Percentiles rank a stretch among this genome's conserved stretches.
These are phyloP conservation scores for Aspergillus niger DNA, from an alignment of 2,329 filamentous ascomycete species.

Conservation along the genomic window DNA sequence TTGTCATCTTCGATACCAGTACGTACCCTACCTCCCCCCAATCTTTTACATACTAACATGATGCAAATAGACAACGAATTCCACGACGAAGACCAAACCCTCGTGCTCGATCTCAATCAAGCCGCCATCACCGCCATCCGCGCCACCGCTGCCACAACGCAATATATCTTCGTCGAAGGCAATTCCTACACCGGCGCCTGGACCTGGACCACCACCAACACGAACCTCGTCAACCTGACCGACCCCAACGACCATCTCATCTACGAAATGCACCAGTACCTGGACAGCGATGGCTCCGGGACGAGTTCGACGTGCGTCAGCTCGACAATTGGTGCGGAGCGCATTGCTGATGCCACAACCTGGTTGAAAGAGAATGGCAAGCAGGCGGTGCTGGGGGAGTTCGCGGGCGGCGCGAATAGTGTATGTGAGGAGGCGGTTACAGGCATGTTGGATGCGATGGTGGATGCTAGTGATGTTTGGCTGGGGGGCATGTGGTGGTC, in stretches of 20 bases:
- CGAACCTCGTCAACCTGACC: constrained; percentile 50
- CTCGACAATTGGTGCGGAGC: constrained; percentile 56
- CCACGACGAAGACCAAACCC: constrained; percentile 61
- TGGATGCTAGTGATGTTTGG: constrained; percentile 56
- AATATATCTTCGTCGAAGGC: constrained; percentile 62
- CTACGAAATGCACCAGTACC: constrained; percentile 66
- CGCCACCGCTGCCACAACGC: constrained; percentile 56
- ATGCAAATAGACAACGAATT: constrained; percentile 60
- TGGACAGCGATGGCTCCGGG: constrained; percentile 58
- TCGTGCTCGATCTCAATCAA: constrained; percentile 64
- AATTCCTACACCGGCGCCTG: constrained; percentile 52
- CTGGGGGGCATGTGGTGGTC: constrained; percentile 57
- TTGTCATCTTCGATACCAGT: constrained; percentile 65
- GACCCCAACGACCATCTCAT: constrained; percentile 58
- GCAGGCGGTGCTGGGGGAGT: constrained; percentile 57
- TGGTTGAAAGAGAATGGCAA: constrained; percentile 59
- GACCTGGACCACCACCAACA: constrained; percentile 51
- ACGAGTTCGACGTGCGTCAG: constrained; percentile 54
- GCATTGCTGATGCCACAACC: constrained; percentile 53
- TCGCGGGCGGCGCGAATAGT: constrained; percentile 54
- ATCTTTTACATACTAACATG: neutral
- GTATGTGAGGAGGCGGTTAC: constrained; percentile 50
- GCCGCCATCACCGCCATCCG: constrained; percentile 65
- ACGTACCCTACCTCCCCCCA: neutral
- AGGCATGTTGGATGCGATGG: constrained; percentile 53